Conservation (phyloP, 257 asterid species). For the Osmanthus fragrans region DNA sequence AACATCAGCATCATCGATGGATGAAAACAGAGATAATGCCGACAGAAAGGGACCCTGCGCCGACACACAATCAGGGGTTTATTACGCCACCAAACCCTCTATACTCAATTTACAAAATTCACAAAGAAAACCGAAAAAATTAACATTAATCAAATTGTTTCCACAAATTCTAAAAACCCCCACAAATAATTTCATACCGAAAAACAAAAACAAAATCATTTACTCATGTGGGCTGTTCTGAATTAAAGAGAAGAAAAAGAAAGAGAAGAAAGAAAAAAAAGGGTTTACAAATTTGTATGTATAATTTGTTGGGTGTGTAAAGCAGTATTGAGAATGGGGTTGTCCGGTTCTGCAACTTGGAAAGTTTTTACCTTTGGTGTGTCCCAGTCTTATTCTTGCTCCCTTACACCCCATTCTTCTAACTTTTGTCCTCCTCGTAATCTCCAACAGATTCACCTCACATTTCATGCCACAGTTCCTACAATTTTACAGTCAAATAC, state of each 20-base stretch:
- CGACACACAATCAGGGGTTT: conserved; percentile 39
- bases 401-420: conserved; percentile 1
- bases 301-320: conserved; percentile 39
- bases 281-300: conserved; percentile 14
- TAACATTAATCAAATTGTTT: not conserved
- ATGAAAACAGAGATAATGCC: conserved; percentile 40
- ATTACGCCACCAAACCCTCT: conserved; percentile 27
- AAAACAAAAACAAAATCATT: not conserved
- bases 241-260: conserved; percentile 16
- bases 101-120: conserved; percentile 23
- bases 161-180: not conserved
- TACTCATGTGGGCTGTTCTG: not conserved
- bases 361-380: conserved; percentile 13
- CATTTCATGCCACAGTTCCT: not conserved
- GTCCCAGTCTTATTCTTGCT: conserved; percentile 8
- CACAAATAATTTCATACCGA: not conserved
- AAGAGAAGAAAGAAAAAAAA: conserved; percentile 8
- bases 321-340: conserved; percentile 37
- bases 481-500: not conserved
- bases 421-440: not conserved
- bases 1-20: conserved; percentile 22
- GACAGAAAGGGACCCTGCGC: conserved; percentile 70
- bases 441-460: not conserved
- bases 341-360: conserved; percentile 52
- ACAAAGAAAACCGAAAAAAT: not conserved